Conservation (phyloP, 2,329 filamentous ascomycete genomes). For the Diaporthe citri region DNA sequence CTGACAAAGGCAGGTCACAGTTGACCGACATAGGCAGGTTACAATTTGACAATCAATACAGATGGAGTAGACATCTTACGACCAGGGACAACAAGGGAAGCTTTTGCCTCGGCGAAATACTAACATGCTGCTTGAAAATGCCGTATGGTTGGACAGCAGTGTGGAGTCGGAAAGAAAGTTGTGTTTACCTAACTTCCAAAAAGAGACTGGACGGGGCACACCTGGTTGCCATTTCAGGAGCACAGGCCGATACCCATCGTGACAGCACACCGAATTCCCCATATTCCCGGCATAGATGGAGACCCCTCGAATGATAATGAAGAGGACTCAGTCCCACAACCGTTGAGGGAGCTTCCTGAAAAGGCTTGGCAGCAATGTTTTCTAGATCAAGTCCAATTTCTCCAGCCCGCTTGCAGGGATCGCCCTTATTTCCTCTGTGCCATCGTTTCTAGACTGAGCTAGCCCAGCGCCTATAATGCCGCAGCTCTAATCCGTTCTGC, state of each 20-base stretch:
- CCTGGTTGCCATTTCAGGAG: not conserved
- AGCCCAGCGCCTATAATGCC: not conserved
- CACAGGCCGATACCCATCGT: not conserved
- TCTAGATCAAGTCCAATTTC: not conserved
- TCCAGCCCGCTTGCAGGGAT: not conserved
- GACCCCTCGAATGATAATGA: not conserved
- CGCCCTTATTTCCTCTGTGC: not conserved
- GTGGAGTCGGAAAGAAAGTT: not conserved
- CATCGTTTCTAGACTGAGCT: not conserved
- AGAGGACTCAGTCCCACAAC: not conserved
- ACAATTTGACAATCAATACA: not conserved
- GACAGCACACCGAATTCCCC: not conserved
- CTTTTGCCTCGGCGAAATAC: not conserved
- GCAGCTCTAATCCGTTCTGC: not conserved
- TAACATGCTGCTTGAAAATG: not conserved
- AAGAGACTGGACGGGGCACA: not conserved
- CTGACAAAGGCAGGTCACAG: constrained; percentile 1
- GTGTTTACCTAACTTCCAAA: not conserved
- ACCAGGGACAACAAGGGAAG: not conserved
- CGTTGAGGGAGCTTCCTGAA: constrained; percentile 12
- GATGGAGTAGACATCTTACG: not conserved
- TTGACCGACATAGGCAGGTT: constrained; percentile 10
- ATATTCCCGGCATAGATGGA: not conserved
- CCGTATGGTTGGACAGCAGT: not conserved
- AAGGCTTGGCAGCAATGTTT: not conserved